Evolutionary conservation across 2,329 filamentous ascomycete species (phyloP), one percentile per base, ranked within the genome.

Genomic region (Hypoxylon sp.): DNA sequence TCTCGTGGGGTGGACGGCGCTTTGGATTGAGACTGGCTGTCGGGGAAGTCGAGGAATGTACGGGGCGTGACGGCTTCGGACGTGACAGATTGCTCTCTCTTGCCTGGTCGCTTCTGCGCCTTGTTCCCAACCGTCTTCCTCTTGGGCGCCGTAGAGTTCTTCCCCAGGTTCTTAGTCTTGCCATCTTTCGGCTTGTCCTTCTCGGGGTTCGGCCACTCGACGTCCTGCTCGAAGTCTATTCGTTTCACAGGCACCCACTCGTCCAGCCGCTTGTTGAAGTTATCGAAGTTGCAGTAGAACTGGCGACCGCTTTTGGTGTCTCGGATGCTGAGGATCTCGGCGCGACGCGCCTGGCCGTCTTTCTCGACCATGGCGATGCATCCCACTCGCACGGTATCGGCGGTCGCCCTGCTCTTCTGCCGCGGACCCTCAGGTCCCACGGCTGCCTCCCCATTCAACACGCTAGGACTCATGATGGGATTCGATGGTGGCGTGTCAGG

Each of bases 251-350:
- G 80, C 7, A 99, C 87, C 94, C 94, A 99, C 78, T 99, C 94
- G 75, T 82, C 77, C 8, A 83, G 73, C 60, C 79, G 80, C 73
- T 97, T 97, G 75, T 97, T 97, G 82, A 97, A 97, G 67, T 96
- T 95, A 68, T 96, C 91, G 70, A 97, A 97, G 71, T 97, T 96
- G 66, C 96, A 95, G 72, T 97, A 97, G 68, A 93, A 97, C 46
- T 90, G 89, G 27, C 90, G 88, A 11, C 89, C 87, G 65, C 90
- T 93, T 72, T 95, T 95, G 15, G 90, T 89, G 52, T 92, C 90
- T 67, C 90, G 88, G 63, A 97, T 95, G 51, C 91, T 94, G n/a
- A 99, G 77, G 57, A 99, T 96, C 71, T 99, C 94, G 63, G 94
- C 94, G 75, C 94, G 91, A 63, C 94, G 87, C 55, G 89, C 82